phyloP scores from a whole-genome alignment of 371 early-diverging fungal genomes.

The Funneliformis caledonium region DNA sequence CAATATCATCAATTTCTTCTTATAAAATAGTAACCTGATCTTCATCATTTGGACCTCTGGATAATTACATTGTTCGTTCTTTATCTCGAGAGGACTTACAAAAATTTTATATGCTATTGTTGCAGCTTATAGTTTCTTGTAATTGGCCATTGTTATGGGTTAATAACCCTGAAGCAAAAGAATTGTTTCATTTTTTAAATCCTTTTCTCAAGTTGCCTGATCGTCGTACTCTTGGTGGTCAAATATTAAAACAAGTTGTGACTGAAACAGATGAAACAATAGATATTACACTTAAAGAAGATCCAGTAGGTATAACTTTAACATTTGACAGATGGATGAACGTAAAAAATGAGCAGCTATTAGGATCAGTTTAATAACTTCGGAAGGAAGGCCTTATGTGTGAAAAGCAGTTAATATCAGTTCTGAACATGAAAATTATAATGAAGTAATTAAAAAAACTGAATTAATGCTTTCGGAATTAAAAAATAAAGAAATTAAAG shows the following conservation, averaged over 20 bases:
- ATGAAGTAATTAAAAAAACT: constrained; percentile 18
- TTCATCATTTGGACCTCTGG: constrained; percentile 10
- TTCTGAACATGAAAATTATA: constrained; percentile 10
- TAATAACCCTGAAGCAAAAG: constrained; percentile 27
- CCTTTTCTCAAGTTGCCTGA: too few species aligned
- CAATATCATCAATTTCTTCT: background rate
- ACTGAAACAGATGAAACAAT: background rate
- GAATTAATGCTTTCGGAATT: constrained; percentile 1
- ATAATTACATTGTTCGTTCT: constrained; percentile 14
- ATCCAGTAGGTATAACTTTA: constrained; percentile 6
- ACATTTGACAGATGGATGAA: constrained; percentile 25
- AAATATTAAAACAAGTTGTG: constrained; percentile 8
- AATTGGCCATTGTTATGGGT: constrained; percentile 2
- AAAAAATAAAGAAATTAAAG: background rate
- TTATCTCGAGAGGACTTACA: constrained; percentile 10
- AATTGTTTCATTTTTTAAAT: constrained; percentile 27
- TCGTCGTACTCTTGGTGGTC: constrained; percentile 5
- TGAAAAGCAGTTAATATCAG: constrained; percentile 24
- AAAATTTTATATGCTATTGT: constrained; percentile 11
- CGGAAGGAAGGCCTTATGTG: background rate
- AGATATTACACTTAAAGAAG: background rate
- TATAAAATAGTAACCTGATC: background rate
- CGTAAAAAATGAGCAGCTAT: constrained; percentile 5
- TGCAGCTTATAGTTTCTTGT: constrained; percentile 4
- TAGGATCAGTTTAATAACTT: background rate